Percentiles rank a stretch among this genome's conserved stretches.
Evolutionary conservation across 768 basidiomycete genomes (phyloP).

Genomic region (Macrocybe gigantea): DNA sequence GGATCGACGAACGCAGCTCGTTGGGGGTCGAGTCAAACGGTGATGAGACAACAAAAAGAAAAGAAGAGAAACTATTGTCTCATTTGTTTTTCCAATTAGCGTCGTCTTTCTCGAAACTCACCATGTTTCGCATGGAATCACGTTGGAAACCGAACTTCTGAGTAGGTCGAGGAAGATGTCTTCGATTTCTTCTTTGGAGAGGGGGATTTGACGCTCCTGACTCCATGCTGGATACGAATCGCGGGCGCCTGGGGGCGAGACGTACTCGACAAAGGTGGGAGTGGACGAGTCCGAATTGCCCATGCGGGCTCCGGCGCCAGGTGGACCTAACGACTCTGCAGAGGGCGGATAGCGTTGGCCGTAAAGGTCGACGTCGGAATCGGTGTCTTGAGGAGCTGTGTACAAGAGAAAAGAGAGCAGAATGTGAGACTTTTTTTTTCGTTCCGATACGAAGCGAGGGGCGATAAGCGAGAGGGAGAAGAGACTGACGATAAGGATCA

Average conservation of each 20-base stretch:
- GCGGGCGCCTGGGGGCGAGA: slow-evolving; percentile 46
- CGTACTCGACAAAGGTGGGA: slow-evolving; percentile 66
- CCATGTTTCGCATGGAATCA: slow-evolving; percentile 95
- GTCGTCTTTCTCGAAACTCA: slow-evolving; percentile 20
- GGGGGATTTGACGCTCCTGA: slow-evolving; percentile 86
- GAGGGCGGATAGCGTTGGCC: slow-evolving; percentile 67
- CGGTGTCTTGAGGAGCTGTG: slow-evolving; percentile 74
- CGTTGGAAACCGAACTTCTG: slow-evolving; percentile 99
- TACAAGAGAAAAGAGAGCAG: slow-evolving; percentile 16
- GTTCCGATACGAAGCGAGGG: background rate
- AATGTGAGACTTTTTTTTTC: slow-evolving; percentile 5
- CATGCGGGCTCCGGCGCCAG: slow-evolving; percentile 36
- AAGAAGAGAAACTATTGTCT: background rate
- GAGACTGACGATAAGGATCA: slow-evolving; percentile 52
- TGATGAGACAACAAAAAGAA: slow-evolving; percentile 1
- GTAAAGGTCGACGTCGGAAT: slow-evolving; percentile 76
- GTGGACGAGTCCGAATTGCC: slow-evolving; percentile 67
- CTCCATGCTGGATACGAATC: slow-evolving; percentile 97
- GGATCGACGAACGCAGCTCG: background rate
- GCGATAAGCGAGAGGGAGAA: background rate
- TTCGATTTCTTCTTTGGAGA: slow-evolving; percentile 99
- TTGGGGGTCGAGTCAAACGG: background rate
- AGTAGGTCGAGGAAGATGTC: slow-evolving; percentile 94
- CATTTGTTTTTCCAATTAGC: too few species aligned
- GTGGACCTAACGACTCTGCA: slow-evolving; percentile 64